phyloP scores from a whole-genome alignment of 2,329 filamentous ascomycete species.

The Cytospora piceicola region DNA sequence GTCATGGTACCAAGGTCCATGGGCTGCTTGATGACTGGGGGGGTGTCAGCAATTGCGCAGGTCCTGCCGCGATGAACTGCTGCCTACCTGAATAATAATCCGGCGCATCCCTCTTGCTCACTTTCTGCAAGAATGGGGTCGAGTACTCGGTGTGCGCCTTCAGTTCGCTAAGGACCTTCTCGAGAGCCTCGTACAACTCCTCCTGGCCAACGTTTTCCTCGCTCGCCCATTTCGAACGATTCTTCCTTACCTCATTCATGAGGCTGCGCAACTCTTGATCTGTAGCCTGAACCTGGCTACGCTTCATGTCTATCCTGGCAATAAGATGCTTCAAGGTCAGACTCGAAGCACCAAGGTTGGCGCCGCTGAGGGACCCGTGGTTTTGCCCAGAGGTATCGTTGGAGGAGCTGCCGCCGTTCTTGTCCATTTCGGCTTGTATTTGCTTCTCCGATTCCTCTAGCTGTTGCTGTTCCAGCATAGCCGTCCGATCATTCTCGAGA shows the following conservation, averaged over 20 bases:
- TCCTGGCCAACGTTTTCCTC: constrained; percentile 98
- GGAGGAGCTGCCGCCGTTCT: constrained; percentile 57
- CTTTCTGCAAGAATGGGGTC: constrained; percentile 88
- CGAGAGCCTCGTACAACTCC: constrained; percentile 93
- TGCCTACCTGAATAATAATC: constrained; percentile 87
- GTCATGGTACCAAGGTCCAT: constrained; percentile 99
- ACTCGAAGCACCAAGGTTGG: constrained; percentile 94
- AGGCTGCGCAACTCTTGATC: constrained; percentile 89
- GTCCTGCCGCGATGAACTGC: constrained; percentile 6
- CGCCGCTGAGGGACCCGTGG: constrained; percentile 87
- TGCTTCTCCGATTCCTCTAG: constrained; percentile 96
- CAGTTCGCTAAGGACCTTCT: constrained; percentile 95
- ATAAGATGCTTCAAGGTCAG: constrained; percentile 97
- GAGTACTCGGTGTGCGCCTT: constrained; percentile 98
- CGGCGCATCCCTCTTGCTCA: constrained; percentile 95
- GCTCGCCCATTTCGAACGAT: constrained; percentile 97
- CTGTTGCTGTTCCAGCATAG: constrained; percentile 97
- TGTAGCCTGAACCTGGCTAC: constrained; percentile 85
- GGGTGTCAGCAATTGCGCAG: constrained; percentile 31
- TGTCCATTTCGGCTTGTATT: constrained; percentile 92
- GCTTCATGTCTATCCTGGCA: constrained; percentile 90
- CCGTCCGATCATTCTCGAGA: constrained; percentile 89
- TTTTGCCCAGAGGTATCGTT: constrained; percentile 61
- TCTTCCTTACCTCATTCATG: constrained; percentile 97
- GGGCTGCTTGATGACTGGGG: constrained; percentile 85